Conservation (phyloP, 805 yeast genomes). For the Hanseniaspora jakobsenii region DNA sequence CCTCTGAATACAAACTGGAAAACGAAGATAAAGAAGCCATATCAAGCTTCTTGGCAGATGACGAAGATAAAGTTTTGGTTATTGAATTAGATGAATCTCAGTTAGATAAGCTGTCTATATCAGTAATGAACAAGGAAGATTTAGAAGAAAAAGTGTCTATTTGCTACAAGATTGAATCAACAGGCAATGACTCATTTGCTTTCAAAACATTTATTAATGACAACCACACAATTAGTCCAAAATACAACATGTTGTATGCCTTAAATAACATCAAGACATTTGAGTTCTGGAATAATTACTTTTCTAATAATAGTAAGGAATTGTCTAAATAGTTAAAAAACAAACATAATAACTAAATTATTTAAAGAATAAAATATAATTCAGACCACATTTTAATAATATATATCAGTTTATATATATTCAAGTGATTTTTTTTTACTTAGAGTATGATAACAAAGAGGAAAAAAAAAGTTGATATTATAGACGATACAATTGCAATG, state of each 20-base stretch:
- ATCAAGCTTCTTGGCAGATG: conserved; percentile 34
- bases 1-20: conserved; percentile 22
- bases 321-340: too few species aligned
- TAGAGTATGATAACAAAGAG: too few species aligned
- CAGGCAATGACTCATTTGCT: conserved; percentile 14
- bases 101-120: conserved; percentile 16
- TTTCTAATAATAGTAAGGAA: neutral
- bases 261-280: conserved; percentile 11
- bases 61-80: conserved; percentile 33
- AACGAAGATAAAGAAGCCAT: conserved; percentile 25
- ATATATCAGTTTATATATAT: neutral
- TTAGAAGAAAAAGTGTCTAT: conserved; percentile 9
- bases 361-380: too few species aligned
- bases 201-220: conserved; percentile 11
- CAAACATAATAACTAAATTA: too few species aligned
- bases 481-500: too few species aligned
- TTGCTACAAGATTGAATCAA: conserved; percentile 22
- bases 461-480: too few species aligned
- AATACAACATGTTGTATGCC: conserved; percentile 14
- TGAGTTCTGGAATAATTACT: conserved; percentile 8
- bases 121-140: conserved; percentile 16
- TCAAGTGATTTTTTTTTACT: neutral
- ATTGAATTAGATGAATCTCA: conserved; percentile 33
- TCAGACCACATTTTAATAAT: too few species aligned
- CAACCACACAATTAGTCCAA: conserved; percentile 15